These are phyloP conservation scores for Geotrichum europaeum DNA, from an alignment of 1,139 yeast species.

Conservation along the genomic window DNA sequence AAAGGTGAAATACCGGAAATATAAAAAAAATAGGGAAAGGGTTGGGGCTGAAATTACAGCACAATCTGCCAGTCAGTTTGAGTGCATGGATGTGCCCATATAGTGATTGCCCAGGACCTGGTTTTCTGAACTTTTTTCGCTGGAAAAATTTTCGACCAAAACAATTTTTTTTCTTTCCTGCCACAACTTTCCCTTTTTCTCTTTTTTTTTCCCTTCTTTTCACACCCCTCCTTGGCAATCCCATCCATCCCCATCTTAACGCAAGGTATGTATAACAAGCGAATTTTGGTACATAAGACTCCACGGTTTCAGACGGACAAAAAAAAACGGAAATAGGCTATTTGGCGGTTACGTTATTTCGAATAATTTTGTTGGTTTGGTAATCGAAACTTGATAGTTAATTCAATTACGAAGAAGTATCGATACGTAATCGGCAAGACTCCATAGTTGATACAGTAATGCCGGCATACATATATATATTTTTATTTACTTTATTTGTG, in stretches of 20 bases:
- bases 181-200: neutral
- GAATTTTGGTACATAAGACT: neutral
- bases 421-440: neutral
- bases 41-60: too few relatives aligned
- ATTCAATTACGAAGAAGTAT: neutral
- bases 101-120: neutral
- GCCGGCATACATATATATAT: too few relatives aligned
- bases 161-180: neutral
- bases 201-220: neutral
- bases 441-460: too few relatives aligned
- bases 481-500: too few relatives aligned
- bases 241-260: conserved; percentile 5
- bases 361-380: neutral
- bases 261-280: conserved; percentile 1
- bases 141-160: conserved; percentile 3
- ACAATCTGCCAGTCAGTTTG: too few relatives aligned
- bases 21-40: too few relatives aligned
- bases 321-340: neutral
- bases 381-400: neutral
- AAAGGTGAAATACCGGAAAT: too few relatives aligned
- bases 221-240: neutral
- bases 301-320: neutral
- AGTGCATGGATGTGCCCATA: neutral
- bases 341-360: neutral
- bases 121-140: neutral